A percentile compares a stretch with the other conserved stretches of the same genome.
phyloP scores from a whole-genome alignment of 768 basidiomycete genomes.

The Pulveroboletus frians region DNA sequence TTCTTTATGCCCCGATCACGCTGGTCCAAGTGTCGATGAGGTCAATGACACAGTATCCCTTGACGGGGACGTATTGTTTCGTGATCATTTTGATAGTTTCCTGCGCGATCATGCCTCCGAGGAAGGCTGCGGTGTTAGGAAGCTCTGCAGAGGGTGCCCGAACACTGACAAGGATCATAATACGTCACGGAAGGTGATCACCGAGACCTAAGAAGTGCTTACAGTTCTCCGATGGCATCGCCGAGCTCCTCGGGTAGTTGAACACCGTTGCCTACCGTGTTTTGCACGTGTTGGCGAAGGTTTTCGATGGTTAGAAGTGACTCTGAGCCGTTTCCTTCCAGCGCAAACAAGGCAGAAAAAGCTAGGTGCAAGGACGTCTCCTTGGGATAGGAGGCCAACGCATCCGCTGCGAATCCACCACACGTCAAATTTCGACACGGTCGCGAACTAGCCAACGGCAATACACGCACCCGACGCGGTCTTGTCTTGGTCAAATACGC shows the following conservation, averaged over 20 bases:
- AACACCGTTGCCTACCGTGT: slow-evolving; percentile 44
- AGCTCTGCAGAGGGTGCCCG: slow-evolving; percentile 81
- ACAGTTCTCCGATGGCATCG: slow-evolving; percentile 76
- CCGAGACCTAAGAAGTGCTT: slow-evolving; percentile 29
- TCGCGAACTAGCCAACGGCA: neutral
- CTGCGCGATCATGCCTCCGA: slow-evolving; percentile 92
- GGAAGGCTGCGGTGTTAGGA: slow-evolving; percentile 88
- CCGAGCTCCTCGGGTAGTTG: slow-evolving; percentile 53
- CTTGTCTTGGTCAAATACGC: slow-evolving; percentile 46
- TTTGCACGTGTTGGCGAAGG: slow-evolving; percentile 47
- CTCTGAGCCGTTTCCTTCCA: slow-evolving; percentile 24
- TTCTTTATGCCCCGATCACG: slow-evolving; percentile 31
- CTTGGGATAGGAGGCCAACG: slow-evolving; percentile 41
- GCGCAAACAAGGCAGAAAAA: slow-evolving; percentile 52
- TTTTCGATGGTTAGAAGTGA: slow-evolving; percentile 43
- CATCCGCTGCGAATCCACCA: slow-evolving; percentile 32
- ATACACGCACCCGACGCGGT: slow-evolving; percentile 42
- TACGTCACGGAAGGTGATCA: neutral
- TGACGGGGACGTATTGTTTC: slow-evolving; percentile 88
- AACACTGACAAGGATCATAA: slow-evolving; percentile 39
- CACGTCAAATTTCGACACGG: neutral
- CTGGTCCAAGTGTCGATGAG: slow-evolving; percentile 78
- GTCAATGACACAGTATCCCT: slow-evolving; percentile 81
- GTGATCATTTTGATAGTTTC: slow-evolving; percentile 98
- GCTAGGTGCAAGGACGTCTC: slow-evolving; percentile 68